A percentile compares a stretch with the other conserved stretches of the same genome.
Conservation (phyloP, 805 yeast genomes). For the Saturnispora diversa region DNA sequence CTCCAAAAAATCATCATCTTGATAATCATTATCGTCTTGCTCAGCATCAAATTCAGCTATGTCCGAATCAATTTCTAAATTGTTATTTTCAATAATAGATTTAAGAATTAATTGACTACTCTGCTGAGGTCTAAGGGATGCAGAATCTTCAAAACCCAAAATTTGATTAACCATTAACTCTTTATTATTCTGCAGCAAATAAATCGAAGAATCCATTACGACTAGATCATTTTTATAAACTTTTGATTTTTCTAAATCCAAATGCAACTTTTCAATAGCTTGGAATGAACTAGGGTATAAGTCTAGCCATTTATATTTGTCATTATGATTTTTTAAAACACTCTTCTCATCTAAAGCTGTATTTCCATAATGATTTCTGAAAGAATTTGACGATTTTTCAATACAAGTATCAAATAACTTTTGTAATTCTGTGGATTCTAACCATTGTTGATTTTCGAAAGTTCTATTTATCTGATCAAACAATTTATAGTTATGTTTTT, state of each 20-base stretch:
- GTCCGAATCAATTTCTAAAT: no score
- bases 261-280: constrained; percentile 16
- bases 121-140: neutral
- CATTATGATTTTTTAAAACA: constrained; percentile 18
- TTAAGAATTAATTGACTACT: no score
- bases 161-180: neutral
- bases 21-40: neutral
- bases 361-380: no score
- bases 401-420: constrained; percentile 28
- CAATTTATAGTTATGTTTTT: constrained; percentile 18
- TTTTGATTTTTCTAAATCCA: constrained; percentile 9
- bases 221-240: constrained; percentile 2
- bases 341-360: constrained; percentile 10
- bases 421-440: constrained; percentile 33
- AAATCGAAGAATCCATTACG: constrained; percentile 8
- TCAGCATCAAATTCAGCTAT: constrained; percentile 2
- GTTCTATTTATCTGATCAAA: constrained; percentile 26
- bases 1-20: constrained; percentile 16
- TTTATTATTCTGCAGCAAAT: constrained; percentile 2
- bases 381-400: constrained; percentile 17
- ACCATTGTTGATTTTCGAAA: constrained; percentile 31
- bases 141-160: neutral
- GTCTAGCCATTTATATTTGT: constrained; percentile 20
- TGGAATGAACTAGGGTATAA: constrained; percentile 29
- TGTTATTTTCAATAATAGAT: neutral